phyloP scores from a whole-genome alignment of 2,329 filamentous ascomycete species.

The Eutypella sp. region DNA sequence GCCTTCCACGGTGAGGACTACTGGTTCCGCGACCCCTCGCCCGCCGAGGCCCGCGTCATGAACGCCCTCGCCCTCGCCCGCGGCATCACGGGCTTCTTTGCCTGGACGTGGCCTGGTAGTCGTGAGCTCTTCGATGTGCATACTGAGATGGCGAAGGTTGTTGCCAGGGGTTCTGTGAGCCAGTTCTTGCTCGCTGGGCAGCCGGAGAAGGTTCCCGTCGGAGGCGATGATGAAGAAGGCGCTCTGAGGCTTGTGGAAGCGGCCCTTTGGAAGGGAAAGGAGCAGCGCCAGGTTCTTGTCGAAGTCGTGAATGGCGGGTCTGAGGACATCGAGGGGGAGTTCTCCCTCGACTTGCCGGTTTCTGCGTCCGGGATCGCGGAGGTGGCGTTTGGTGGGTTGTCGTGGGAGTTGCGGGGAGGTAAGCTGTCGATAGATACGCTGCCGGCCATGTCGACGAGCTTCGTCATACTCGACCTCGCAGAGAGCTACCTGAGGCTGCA shows the following conservation, averaged over 20 bases:
- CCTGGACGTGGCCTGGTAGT: constrained; percentile 41
- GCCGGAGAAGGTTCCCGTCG: constrained; percentile 8
- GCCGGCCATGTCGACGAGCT: constrained; percentile 27
- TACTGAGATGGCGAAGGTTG: constrained; percentile 32
- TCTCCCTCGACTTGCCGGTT: constrained; percentile 15
- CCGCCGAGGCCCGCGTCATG: constrained; percentile 40
- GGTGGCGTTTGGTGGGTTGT: constrained; percentile 20
- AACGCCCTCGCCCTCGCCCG: constrained; percentile 40
- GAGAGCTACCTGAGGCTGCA: too few species aligned
- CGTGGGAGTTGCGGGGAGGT: constrained; percentile 17
- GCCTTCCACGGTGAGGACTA: constrained; percentile 43
- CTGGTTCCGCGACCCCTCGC: constrained; percentile 41
- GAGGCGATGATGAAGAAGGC: not conserved
- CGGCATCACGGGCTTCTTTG: constrained; percentile 37
- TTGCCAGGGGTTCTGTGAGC: constrained; percentile 31
- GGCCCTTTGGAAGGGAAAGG: constrained; percentile 29
- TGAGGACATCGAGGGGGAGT: constrained; percentile 9
- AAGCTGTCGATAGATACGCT: constrained; percentile 21
- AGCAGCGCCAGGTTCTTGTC: constrained; percentile 29
- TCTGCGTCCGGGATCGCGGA: constrained; percentile 11
- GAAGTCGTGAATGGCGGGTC: constrained; percentile 31
- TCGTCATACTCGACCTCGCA: constrained; percentile 26
- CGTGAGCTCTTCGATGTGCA: constrained; percentile 32
- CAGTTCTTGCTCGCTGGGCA: constrained; percentile 34
- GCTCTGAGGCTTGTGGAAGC: constrained; percentile 26